A percentile compares a stretch with the other conserved stretches of the same genome.
phyloP scores from a whole-genome alignment of 768 basidiomycete species.

The Nidularia pulvinata region DNA sequence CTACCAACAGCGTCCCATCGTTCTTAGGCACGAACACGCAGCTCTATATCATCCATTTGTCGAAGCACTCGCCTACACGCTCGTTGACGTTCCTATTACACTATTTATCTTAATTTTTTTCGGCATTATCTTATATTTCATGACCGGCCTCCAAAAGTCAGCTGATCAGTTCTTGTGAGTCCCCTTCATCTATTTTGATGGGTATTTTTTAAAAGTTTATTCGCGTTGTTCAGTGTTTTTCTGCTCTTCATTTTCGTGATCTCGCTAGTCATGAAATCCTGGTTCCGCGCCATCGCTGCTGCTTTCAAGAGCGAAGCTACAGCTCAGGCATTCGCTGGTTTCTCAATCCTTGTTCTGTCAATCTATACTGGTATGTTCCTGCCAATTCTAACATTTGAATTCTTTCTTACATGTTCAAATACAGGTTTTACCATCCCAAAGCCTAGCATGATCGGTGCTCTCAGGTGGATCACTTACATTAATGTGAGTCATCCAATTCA shows the following conservation, averaged over 20 bases:
- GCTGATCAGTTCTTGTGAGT: constrained; percentile 21
- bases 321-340: constrained; percentile 60
- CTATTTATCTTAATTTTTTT: constrained; percentile 41
- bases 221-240: constrained; percentile 39
- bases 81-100: constrained; percentile 62
- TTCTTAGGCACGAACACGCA: constrained; percentile 53
- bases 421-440: constrained; percentile 45
- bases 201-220: constrained; percentile 1
- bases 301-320: constrained; percentile 58
- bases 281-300: constrained; percentile 74
- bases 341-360: constrained; percentile 25
- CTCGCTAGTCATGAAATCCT: constrained; percentile 69
- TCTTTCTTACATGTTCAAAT: too few relatives aligned
- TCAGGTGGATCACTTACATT: constrained; percentile 67
- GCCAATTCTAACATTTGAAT: too few relatives aligned
- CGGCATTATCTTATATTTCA: constrained; percentile 56
- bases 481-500: constrained; percentile 36
- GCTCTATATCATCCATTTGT: constrained; percentile 51
- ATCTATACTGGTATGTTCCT: constrained; percentile 20
- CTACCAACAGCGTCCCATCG: constrained; percentile 60
- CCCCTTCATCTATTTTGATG: neutral
- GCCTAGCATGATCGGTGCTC: constrained; percentile 64
- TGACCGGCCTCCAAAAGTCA: constrained; percentile 53
- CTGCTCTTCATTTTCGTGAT: constrained; percentile 56
- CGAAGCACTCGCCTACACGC: constrained; percentile 48